Percentiles rank a stretch among this genome's conserved stretches.
Conservation (phyloP, 345 rosid species). For the Cardamine occulta region DNA sequence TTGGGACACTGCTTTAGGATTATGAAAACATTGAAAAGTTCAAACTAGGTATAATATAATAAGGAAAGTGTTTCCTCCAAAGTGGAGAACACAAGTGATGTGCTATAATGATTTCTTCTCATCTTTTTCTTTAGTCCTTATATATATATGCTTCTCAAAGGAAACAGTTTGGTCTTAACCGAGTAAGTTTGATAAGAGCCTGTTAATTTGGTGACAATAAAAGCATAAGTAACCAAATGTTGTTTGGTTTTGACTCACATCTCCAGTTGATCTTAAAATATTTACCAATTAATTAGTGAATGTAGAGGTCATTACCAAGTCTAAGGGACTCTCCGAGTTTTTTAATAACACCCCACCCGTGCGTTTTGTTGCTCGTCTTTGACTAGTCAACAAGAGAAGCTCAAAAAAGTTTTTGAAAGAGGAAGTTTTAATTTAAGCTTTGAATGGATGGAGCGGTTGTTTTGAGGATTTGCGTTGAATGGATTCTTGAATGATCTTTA, state of each 20-base stretch:
- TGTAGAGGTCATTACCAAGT: background rate
- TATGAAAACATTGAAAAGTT: background rate
- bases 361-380: background rate
- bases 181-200: background rate
- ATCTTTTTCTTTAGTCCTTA: background rate
- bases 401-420: background rate
- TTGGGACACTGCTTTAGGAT: background rate
- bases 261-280: background rate
- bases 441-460: too few relatives aligned
- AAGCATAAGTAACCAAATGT: background rate
- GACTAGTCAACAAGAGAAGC: background rate
- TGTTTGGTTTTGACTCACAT: background rate
- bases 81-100: slow-evolving; percentile 12
- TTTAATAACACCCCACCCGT: background rate
- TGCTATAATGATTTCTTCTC: background rate
- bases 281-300: background rate
- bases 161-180: background rate
- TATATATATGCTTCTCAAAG: background rate
- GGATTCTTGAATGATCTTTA: too few relatives aligned
- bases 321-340: background rate
- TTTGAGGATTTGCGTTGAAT: too few relatives aligned
- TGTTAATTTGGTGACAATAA: background rate
- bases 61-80: background rate
- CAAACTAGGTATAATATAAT: background rate
- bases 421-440: background rate